phyloP scores from a whole-genome alignment of 2,329 filamentous ascomycete genomes.

The Gremmenia infestans region DNA sequence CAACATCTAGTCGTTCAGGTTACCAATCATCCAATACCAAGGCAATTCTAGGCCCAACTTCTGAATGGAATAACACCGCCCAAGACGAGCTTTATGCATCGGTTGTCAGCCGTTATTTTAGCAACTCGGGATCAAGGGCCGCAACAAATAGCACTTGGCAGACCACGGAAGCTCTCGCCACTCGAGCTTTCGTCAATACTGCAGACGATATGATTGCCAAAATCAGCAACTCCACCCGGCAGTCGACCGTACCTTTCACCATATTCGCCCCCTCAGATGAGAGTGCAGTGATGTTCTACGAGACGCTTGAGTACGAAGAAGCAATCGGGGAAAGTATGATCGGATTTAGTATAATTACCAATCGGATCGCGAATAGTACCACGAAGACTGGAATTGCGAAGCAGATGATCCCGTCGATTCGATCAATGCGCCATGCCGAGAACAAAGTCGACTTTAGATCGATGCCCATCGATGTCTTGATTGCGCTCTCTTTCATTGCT shows the following conservation, averaged over 20 bases:
- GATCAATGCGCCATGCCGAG: constrained; percentile 9
- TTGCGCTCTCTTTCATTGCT: constrained; percentile 22
- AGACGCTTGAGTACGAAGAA: not conserved
- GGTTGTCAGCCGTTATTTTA: not conserved
- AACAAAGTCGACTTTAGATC: constrained; percentile 10
- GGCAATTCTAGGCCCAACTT: constrained; percentile 17
- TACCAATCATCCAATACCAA: not conserved
- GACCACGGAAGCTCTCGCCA: constrained; percentile 1
- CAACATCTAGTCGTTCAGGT: not conserved
- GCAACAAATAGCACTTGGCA: not conserved
- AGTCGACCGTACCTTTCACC: constrained; percentile 14
- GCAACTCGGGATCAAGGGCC: not conserved
- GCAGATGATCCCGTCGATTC: constrained; percentile 7
- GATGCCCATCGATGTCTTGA: constrained; percentile 18
- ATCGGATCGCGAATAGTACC: constrained; percentile 22
- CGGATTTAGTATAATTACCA: constrained; percentile 20
- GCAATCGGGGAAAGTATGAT: constrained; percentile 1
- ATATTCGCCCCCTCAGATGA: constrained; percentile 19
- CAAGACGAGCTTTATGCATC: constrained; percentile 17
- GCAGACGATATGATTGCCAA: constrained; percentile 13
- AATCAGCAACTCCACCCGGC: constrained; percentile 10
- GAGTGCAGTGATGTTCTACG: constrained; percentile 16
- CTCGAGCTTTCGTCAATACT: constrained; percentile 14
- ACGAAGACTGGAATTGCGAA: constrained; percentile 11
- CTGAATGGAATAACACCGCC: constrained; percentile 15